Conservation (phyloP, 495 filamentous ascomycete genomes). For the Penicillium daleae region DNA sequence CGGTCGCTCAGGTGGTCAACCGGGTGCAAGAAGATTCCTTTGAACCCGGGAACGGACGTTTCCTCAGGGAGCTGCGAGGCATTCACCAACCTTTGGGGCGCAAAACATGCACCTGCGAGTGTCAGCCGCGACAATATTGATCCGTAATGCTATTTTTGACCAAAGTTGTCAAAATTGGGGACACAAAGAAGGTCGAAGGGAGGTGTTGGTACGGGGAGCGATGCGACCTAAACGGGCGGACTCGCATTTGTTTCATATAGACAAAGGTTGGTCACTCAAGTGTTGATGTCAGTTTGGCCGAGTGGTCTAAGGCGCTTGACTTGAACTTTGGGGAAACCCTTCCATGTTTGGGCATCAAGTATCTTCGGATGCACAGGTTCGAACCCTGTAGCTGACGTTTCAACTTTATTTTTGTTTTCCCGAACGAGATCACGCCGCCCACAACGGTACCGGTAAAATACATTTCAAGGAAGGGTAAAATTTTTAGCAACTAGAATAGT, state of each 20-base stretch:
- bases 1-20: background rate
- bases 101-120: too few species aligned
- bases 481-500: too few species aligned
- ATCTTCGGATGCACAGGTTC: conserved; percentile 12
- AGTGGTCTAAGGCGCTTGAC: conserved; percentile 11
- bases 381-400: conserved; percentile 11
- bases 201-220: too few species aligned
- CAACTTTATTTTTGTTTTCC: background rate
- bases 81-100: background rate
- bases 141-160: too few species aligned
- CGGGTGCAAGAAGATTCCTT: background rate
- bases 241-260: background rate
- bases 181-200: background rate
- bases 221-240: background rate
- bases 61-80: background rate
- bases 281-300: conserved; percentile 9
- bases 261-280: too few species aligned
- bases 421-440: too few species aligned
- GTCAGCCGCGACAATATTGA: too few species aligned
- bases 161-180: background rate
- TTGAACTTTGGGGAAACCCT: conserved; percentile 1
- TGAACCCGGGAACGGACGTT: background rate
- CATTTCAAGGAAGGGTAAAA: too few species aligned
- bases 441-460: too few species aligned
- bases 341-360: conserved; percentile 8